Percentiles rank a stretch among this genome's conserved stretches.
phyloP scores from a whole-genome alignment of 176 grass and related monocot genomes.

The Cenchrus fungigraminus region DNA sequence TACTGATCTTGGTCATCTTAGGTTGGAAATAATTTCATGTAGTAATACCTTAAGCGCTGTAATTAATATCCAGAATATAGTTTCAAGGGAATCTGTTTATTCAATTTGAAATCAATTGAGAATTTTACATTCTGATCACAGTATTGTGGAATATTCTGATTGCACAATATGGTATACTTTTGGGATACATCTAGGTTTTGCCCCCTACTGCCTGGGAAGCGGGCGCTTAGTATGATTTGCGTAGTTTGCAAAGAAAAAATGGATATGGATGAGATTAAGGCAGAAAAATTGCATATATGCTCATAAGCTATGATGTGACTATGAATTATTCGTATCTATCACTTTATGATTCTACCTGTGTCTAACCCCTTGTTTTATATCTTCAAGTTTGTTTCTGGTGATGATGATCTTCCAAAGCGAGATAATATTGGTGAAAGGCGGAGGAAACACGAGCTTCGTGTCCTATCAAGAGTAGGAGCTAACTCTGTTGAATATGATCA shows the following conservation, averaged over 20 bases:
- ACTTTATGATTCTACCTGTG: background rate
- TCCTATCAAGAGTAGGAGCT: slow-evolving; percentile 76
- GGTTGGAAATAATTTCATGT: slow-evolving; percentile 11
- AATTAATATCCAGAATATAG: background rate
- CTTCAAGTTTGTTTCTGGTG: slow-evolving; percentile 76
- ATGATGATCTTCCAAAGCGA: slow-evolving; percentile 95
- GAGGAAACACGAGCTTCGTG: slow-evolving; percentile 77
- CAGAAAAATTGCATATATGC: background rate
- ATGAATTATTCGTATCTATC: background rate
- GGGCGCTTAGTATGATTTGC: no score
- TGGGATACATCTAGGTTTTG: no score
- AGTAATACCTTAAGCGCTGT: background rate
- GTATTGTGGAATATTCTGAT: no score
- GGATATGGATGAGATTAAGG: background rate
- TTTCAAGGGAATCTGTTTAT: background rate
- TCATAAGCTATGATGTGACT: background rate
- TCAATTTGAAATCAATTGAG: background rate
- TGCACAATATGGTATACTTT: background rate
- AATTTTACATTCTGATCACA: background rate
- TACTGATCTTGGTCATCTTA: background rate
- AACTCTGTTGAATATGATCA: slow-evolving; percentile 53
- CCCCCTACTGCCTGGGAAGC: no score
- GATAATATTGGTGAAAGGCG: slow-evolving; percentile 93
- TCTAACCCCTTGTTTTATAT: slow-evolving; percentile 9
- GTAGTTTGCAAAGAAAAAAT: no score